Evolutionary conservation across 768 basidiomycete species (phyloP).

Genomic region (Boletus eberwhitei): DNA sequence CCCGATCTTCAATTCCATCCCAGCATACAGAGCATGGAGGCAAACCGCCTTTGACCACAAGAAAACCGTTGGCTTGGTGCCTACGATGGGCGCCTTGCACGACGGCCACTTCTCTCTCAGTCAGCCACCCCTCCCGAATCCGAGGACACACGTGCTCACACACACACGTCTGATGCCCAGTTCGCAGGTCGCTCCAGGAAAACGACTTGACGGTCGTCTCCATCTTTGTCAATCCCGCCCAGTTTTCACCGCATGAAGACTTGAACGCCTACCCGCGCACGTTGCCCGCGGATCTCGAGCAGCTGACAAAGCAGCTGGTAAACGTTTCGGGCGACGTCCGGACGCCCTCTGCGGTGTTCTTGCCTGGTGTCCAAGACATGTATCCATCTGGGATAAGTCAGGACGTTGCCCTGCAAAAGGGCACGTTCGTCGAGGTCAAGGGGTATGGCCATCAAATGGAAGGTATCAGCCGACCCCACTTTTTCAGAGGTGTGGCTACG

Average conservation of each 20-base stretch:
- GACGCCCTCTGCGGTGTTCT: constrained; percentile 67
- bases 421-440: constrained; percentile 90
- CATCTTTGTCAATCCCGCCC: constrained; percentile 97
- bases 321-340: constrained; percentile 32
- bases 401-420: constrained; percentile 67
- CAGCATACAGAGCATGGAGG: constrained; percentile 73
- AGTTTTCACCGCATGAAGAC: constrained; percentile 96
- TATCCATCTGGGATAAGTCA: constrained; percentile 91
- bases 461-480: constrained; percentile 79
- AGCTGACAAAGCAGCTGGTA: constrained; percentile 44
- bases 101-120: constrained; percentile 90
- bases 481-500: constrained; percentile 95
- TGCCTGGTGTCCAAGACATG: constrained; percentile 79
- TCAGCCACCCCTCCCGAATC: constrained; percentile 40
- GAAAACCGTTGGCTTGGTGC: constrained; percentile 86
- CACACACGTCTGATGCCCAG: constrained; percentile 37
- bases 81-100: constrained; percentile 98
- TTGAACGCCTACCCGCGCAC: constrained; percentile 89
- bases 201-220: constrained; percentile 90
- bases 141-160: background rate
- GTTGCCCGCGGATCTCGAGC: constrained; percentile 66
- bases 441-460: constrained; percentile 94
- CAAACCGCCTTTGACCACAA: constrained; percentile 50
- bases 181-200: constrained; percentile 66
- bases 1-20: constrained; percentile 55